Percentiles rank a stretch among this genome's conserved stretches.
phyloP scores from a whole-genome alignment of 75 land plant species.

The Adiantum capillusveneris region DNA sequence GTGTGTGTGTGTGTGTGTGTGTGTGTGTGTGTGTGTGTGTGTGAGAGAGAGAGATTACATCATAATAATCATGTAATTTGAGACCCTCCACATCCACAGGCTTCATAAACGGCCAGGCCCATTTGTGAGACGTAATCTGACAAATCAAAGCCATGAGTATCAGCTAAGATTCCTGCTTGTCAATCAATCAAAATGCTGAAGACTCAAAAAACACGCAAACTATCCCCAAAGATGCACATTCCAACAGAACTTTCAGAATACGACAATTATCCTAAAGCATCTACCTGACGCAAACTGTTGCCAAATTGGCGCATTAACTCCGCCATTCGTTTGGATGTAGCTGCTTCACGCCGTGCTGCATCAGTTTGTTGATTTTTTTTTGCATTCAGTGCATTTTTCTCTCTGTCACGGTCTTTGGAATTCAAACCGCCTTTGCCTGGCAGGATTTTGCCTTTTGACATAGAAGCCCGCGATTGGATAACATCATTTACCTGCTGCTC shows the following conservation, averaged over 20 bases:
- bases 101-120: constrained; percentile 91
- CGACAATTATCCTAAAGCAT: no score
- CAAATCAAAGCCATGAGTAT: constrained; percentile 2
- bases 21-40: not conserved
- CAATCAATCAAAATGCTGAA: no score
- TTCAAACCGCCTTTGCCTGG: constrained; percentile 21
- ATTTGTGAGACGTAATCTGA: constrained; percentile 74
- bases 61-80: constrained; percentile 67
- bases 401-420: constrained; percentile 46
- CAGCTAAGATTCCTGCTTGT: no score
- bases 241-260: no score
- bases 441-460: constrained; percentile 33
- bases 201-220: no score
- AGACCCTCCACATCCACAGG: constrained; percentile 92
- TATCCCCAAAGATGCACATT: no score
- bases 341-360: constrained; percentile 42
- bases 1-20: no score
- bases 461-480: constrained; percentile 32
- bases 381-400: constrained; percentile 25
- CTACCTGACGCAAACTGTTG: constrained; percentile 64
- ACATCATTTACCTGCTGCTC: constrained; percentile 68
- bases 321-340: constrained; percentile 60
- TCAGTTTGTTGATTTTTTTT: constrained; percentile 56
- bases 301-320: constrained; percentile 87
- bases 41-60: constrained; percentile 33